Evolutionary conservation across 78 protist genomes (phyloP).

Genomic region (Emiliania huxleyi): DNA sequence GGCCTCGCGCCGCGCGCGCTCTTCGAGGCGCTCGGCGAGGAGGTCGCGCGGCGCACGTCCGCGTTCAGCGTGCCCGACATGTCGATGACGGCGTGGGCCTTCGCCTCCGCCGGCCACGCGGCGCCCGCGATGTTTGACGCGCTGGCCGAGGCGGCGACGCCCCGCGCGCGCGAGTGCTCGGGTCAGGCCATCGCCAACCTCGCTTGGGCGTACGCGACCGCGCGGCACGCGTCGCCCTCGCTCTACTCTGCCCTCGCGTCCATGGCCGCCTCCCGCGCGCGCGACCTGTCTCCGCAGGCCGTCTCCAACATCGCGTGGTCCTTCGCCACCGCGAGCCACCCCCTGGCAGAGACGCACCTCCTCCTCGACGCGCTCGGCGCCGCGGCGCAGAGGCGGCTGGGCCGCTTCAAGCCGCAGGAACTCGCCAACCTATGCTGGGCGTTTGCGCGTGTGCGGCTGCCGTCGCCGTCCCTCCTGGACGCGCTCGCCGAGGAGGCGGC

Average conservation of each 20-base stretch:
- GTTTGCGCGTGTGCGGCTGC: not conserved
- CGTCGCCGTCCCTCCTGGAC: not conserved
- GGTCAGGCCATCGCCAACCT: not conserved
- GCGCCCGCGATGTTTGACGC: not conserved
- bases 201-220: not conserved
- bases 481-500: not conserved
- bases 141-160: not conserved
- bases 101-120: not conserved
- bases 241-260: not conserved
- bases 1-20: not conserved
- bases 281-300: too few relatives aligned
- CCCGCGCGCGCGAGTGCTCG: not conserved
- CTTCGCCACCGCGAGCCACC: not conserved
- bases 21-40: not conserved
- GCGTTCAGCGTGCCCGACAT: not conserved
- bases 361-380: not conserved
- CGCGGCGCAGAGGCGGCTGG: not conserved
- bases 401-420: not conserved
- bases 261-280: not conserved
- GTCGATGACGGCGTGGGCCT: constrained; percentile 12
- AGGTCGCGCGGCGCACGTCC: too few relatives aligned
- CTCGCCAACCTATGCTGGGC: not conserved
- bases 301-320: not conserved
- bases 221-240: not conserved
- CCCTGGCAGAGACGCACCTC: not conserved